phyloP scores from a whole-genome alignment of 2,329 filamentous ascomycete species.

The Aureobasidium subglaciale region DNA sequence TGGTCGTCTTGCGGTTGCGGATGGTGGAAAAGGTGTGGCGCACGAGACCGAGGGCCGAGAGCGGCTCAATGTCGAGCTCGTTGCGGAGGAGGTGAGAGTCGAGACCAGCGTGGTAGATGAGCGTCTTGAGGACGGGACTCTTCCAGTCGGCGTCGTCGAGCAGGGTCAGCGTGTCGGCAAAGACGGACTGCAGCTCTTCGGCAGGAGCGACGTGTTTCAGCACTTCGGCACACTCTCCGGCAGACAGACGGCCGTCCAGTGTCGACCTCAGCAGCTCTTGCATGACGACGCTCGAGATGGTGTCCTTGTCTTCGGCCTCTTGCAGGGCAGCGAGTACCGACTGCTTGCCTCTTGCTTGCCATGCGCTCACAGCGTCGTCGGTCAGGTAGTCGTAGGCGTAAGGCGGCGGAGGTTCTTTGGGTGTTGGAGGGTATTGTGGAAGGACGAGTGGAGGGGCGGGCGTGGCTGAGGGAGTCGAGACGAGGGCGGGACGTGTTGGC shows the following conservation, averaged over 20 bases:
- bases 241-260: constrained; percentile 59
- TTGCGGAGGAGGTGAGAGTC: constrained; percentile 66
- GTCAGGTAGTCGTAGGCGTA: constrained; percentile 74
- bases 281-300: constrained; percentile 64
- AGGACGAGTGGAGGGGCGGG: constrained; percentile 15
- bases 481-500: neutral
- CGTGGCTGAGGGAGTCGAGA: constrained; percentile 9
- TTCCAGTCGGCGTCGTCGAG: constrained; percentile 64
- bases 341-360: constrained; percentile 61
- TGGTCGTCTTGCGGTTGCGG: constrained; percentile 83
- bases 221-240: constrained; percentile 61
- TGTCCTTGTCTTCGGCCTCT: constrained; percentile 57
- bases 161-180: constrained; percentile 77
- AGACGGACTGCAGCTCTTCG: constrained; percentile 50
- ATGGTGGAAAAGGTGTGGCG: constrained; percentile 77
- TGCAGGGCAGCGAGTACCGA: constrained; percentile 59
- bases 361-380: constrained; percentile 58
- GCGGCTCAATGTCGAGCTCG: constrained; percentile 69
- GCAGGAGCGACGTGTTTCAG: constrained; percentile 63
- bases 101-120: constrained; percentile 67
- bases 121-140: constrained; percentile 53
- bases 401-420: constrained; percentile 21
- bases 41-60: constrained; percentile 72
- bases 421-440: constrained; percentile 17
- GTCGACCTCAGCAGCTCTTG: constrained; percentile 78